Evolutionary conservation across 345 rosid species (phyloP), one percentile per base, ranked within the genome.

Genomic region (Noccaea caerulescens): DNA sequence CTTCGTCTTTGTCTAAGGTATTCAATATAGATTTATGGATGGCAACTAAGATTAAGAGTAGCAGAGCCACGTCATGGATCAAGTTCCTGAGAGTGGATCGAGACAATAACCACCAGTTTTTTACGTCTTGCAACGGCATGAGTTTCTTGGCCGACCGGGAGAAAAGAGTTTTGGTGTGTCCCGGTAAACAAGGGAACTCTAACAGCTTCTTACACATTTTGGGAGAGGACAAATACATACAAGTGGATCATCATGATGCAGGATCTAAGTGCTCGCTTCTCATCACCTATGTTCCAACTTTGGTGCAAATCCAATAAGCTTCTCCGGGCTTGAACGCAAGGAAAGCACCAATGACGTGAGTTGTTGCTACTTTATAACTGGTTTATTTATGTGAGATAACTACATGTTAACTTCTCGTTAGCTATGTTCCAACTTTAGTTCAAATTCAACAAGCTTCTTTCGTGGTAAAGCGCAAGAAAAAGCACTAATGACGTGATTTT

Each of bases 81-180:
- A 64, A 49, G 69, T 50, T 49, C n/a, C 33, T 20, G 23, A 20
- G 7, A 18, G 32, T 23, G 20, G 50, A 14, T 3, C 50, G 3
- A 6, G 50, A 18, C 20, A 6, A 14, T 6, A 1, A 1, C 33
- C 4, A 16, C 1, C 1, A 3, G 6, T 5, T 1, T 50, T 3
- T 8, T 20, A 1, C 0, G 12, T 10, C 37, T 49, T 2, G 12
- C 34, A 0, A 0, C 7, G 36, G 9, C 34, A 36, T 64, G 69
- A 49, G 7, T 49, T 18, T 49, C 36, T 36, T 64, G 58, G 58
- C 3, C 1, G 69, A 64, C 46, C 8, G 4, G 0, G 57, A 34
- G 57, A 63, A 34, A 2, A 47, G 47, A 47, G 34, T 63, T 47
- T 7, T 34, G 18, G 44, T 64, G 69, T 18, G 20, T 36, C 30